Evolutionary conservation across 495 filamentous ascomycete species (phyloP), one percentile per base, ranked within the genome.

Genomic region (Bacidia gigantensis): DNA sequence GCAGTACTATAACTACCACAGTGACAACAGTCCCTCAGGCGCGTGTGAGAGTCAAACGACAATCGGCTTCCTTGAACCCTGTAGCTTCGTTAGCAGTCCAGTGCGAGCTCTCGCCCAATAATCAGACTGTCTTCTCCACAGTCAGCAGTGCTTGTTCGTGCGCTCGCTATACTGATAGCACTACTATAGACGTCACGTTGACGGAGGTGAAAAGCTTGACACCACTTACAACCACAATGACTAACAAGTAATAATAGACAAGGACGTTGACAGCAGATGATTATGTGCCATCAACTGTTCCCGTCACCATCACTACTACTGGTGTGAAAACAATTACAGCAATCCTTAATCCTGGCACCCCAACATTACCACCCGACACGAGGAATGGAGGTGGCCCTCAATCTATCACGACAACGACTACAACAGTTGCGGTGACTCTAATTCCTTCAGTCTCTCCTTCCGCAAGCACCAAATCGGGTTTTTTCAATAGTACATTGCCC

Each of bases 131-230:
- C 3, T 47, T 54, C 20, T 40, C 20, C 20, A 25, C 2, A 7
- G 49, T 46, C 26, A 49, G 25, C 17, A 59, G 57, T 52, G 64
- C 57, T 49, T 67, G 65, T 46, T 63, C 61, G 11, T 67, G 65
- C 55, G n/a, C n/a, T n/a, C n/a, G n/a, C n/a, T n/a, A n/a, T n/a
- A n/a, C n/a, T n/a, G n/a, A n/a, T n/a, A 58, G 54, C 10, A 41
- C 54, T 11, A 55, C 54, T 11, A 26, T 46, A 51, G 3, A 47
- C 14, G 39, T 55, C 11, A 58, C 48, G 17, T 11, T 56, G 17
- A 57, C 51, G 23, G 40, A 49, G 25, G 50, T 54, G 47, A 20
- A 50, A 26, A 5, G 22, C 18, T 35, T 17, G 11, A n/a, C 14
- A 17, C 29, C 29, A 35, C 29, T 35, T 35, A 35, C 29, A 35